phyloP scores from a whole-genome alignment of 768 basidiomycete genomes.

The Rhodotorula toruloides region DNA sequence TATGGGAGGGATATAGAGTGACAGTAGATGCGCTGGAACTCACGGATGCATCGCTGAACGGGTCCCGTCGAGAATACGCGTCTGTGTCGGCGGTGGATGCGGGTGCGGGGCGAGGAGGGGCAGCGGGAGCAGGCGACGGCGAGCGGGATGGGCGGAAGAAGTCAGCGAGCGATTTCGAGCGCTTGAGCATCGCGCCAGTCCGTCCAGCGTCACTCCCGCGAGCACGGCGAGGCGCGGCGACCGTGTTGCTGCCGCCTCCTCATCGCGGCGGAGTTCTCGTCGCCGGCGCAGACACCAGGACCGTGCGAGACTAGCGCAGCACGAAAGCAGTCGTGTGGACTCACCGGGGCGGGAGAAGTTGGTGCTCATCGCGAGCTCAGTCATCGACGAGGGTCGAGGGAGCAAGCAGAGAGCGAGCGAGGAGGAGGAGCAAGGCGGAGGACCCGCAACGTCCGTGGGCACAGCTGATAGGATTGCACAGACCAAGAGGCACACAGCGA shows the following conservation, averaged over 20 bases:
- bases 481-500: no score
- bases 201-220: no score
- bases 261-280: no score
- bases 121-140: background rate
- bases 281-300: background rate
- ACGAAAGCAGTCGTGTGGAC: background rate
- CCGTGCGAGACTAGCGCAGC: background rate
- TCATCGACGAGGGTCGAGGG: background rate
- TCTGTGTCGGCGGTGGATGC: background rate
- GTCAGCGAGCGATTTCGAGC: conserved; percentile 11
- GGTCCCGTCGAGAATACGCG: background rate
- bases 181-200: background rate
- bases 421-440: no score
- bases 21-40: background rate
- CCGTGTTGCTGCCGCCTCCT: no score
- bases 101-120: background rate
- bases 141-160: background rate
- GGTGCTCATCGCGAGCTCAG: background rate
- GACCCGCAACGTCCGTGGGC: no score
- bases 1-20: no score
- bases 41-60: background rate
- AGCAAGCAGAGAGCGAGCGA: background rate
- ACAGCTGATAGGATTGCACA: no score
- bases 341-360: background rate
- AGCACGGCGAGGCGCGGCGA: no score